Evolutionary conservation across 805 yeast species (phyloP).

Genomic region (Myxozyma lipomycoides): DNA sequence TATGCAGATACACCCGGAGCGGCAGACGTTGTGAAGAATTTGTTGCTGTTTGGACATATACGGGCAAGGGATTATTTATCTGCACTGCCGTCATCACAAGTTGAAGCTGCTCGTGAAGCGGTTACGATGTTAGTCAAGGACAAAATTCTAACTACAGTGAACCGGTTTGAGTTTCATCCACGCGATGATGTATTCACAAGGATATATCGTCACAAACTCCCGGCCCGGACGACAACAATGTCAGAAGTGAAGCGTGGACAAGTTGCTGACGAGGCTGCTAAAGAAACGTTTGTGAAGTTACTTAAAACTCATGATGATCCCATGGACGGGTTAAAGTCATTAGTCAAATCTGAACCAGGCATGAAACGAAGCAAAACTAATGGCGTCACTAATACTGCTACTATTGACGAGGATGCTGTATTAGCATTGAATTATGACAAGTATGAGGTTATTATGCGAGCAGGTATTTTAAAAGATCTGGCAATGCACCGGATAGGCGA

Average conservation of each 20-base stretch:
- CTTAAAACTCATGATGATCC: slow-evolving; percentile 21
- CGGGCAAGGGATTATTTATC: slow-evolving; percentile 50
- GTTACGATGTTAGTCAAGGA: slow-evolving; percentile 48
- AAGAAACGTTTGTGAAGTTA: slow-evolving; percentile 30
- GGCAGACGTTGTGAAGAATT: slow-evolving; percentile 63
- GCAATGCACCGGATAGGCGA: slow-evolving; percentile 68
- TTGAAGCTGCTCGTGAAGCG: slow-evolving; percentile 38
- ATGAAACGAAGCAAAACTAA: neutral
- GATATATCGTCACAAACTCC: slow-evolving; percentile 21
- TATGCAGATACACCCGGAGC: slow-evolving; percentile 41
- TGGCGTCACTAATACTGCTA: neutral
- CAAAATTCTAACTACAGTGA: slow-evolving; percentile 51
- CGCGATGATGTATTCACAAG: slow-evolving; percentile 31
- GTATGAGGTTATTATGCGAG: slow-evolving; percentile 63
- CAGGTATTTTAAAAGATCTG: slow-evolving; percentile 57
- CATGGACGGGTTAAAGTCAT: slow-evolving; percentile 24
- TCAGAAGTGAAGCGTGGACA: slow-evolving; percentile 55
- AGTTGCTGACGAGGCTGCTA: slow-evolving; percentile 60
- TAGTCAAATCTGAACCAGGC: slow-evolving; percentile 6
- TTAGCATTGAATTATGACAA: slow-evolving; percentile 63
- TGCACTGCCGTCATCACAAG: slow-evolving; percentile 31
- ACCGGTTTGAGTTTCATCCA: slow-evolving; percentile 38
- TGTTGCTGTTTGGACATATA: slow-evolving; percentile 66
- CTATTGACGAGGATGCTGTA: slow-evolving; percentile 33
- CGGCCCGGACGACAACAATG: slow-evolving; percentile 32